Evolutionary conservation across 257 asterid species (phyloP).

Genomic region (Avicennia marina): DNA sequence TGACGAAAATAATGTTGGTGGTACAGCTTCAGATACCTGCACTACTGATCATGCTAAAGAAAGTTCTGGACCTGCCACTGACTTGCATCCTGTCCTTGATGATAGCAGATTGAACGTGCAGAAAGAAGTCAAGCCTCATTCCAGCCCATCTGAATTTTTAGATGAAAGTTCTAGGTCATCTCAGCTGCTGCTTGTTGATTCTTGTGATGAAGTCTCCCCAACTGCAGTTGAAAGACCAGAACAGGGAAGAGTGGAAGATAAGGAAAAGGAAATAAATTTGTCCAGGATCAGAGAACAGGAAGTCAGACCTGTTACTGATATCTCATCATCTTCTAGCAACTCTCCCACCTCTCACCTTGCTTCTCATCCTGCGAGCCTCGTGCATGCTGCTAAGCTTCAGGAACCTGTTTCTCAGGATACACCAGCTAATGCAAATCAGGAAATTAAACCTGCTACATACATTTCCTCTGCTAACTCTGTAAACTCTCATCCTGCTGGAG

Average conservation of each 20-base stretch:
- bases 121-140: conserved; percentile 23
- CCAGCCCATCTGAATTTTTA: conserved; percentile 24
- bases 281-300: conserved; percentile 29
- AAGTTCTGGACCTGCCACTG: conserved; percentile 19
- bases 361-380: conserved; percentile 12
- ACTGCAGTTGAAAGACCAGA: conserved; percentile 23
- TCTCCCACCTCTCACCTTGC: conserved; percentile 24
- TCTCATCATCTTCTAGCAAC: conserved; percentile 22
- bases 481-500: conserved; percentile 29
- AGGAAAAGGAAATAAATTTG: conserved; percentile 25
- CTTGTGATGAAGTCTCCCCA: conserved; percentile 26
- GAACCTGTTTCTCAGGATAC: conserved; percentile 27
- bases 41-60: conserved; percentile 15
- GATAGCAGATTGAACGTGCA: conserved; percentile 23
- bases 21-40: conserved; percentile 16
- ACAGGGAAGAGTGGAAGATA: conserved; percentile 28
- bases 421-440: conserved; percentile 19
- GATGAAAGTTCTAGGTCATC: conserved; percentile 26
- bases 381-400: conserved; percentile 18
- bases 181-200: conserved; percentile 23
- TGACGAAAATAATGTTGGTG: conserved; percentile 28
- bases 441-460: conserved; percentile 34
- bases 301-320: conserved; percentile 19
- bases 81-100: conserved; percentile 20
- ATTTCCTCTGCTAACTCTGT: conserved; percentile 35